phyloP scores from a whole-genome alignment of 179 eudicot genomes.

The Dionaea muscipula region DNA sequence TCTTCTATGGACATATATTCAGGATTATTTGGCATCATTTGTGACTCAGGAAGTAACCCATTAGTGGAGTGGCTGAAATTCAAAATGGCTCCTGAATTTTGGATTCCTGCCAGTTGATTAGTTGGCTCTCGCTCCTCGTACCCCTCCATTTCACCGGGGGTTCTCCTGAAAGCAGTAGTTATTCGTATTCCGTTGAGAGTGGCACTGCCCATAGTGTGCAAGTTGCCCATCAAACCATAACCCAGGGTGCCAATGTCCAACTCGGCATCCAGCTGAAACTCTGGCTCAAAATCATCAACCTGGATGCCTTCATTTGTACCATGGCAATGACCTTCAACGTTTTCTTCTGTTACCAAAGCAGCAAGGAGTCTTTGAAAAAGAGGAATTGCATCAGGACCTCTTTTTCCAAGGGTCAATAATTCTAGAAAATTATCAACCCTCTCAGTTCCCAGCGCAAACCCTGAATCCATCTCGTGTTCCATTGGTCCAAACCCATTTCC shows the following conservation, averaged over 20 bases:
- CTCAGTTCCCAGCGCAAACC: constrained; percentile 12
- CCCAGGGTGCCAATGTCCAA: constrained; percentile 18
- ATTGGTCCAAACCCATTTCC: constrained; percentile 20
- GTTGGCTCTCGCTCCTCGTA: constrained; percentile 11
- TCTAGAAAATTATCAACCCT: constrained; percentile 21
- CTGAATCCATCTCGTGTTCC: constrained; percentile 15
- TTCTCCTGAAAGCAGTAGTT: constrained; percentile 21
- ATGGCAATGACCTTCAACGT: constrained; percentile 16
- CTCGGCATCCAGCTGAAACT: constrained; percentile 24
- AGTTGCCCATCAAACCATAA: constrained; percentile 18
- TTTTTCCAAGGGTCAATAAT: constrained; percentile 13
- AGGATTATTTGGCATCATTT: constrained; percentile 25
- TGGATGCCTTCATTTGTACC: constrained; percentile 20
- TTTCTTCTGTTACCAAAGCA: constrained; percentile 55
- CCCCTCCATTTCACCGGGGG: constrained; percentile 24
- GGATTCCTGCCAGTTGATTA: constrained; percentile 12
- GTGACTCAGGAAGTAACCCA: constrained; percentile 24
- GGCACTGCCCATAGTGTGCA: constrained; percentile 18
- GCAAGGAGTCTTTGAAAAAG: constrained; percentile 43
- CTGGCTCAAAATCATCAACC: constrained; percentile 20
- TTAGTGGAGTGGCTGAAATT: constrained; percentile 18
- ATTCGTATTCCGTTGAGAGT: constrained; percentile 27
- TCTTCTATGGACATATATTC: constrained; percentile 40
- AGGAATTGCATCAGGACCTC: constrained; percentile 21
- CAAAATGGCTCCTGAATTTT: constrained; percentile 19